Conservation (phyloP, 768 basidiomycete species). For the Clitopilus passeckerianus region DNA sequence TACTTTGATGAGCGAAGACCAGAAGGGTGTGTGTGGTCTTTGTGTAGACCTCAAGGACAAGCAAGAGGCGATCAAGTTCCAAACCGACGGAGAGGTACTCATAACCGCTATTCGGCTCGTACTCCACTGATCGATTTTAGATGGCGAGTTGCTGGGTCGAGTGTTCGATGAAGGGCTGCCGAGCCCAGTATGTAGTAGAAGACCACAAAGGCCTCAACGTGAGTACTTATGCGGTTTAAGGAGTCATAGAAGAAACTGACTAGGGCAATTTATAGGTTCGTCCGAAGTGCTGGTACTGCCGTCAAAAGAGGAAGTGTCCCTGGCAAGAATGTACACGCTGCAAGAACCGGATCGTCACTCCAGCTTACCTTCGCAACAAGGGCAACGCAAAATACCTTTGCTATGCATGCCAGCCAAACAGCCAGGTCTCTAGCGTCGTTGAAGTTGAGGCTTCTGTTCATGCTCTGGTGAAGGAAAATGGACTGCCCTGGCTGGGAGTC, state of each 20-base stretch:
- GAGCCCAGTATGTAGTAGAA: neutral
- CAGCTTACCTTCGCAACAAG: neutral
- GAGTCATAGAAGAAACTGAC: neutral
- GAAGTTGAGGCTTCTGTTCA: neutral
- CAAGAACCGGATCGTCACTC: neutral
- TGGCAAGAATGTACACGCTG: neutral
- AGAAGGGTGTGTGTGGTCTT: neutral
- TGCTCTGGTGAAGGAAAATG: neutral
- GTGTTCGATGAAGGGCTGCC: neutral
- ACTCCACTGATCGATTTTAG: neutral
- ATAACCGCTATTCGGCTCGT: neutral
- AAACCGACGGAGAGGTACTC: neutral
- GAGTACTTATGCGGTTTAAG: neutral
- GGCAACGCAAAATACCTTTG: neutral
- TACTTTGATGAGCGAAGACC: neutral
- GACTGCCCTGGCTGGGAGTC: neutral
- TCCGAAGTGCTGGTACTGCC: neutral
- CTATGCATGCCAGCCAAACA: neutral
- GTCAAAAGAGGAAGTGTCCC: neutral
- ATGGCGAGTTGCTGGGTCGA: neutral
- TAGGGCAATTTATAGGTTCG: neutral
- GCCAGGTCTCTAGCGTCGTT: neutral
- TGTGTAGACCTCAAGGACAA: neutral
- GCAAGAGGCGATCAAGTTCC: neutral
- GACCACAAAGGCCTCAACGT: neutral